A percentile compares a stretch with the other conserved stretches of the same genome.
Conservation (phyloP, 163 green algal genomes). For the Chlorella variabilis region DNA sequence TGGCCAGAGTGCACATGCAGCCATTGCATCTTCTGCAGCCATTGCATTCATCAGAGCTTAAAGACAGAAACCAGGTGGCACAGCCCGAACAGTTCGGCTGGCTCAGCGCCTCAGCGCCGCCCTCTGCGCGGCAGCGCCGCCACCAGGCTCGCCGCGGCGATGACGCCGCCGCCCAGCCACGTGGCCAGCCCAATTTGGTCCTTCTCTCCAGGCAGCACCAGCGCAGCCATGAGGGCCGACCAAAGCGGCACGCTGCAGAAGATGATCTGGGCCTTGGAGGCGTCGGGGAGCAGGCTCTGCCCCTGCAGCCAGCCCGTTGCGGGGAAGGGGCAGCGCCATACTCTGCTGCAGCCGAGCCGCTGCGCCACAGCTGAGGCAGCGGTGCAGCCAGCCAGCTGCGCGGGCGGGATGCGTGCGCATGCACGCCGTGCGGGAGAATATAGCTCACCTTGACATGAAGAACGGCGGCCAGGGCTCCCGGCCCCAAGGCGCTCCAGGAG, state of each 20-base stretch:
- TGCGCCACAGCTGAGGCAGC: no score
- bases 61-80: no score
- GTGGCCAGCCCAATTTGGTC: conserved; percentile 48
- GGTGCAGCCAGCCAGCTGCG: no score
- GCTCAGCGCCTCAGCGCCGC: background rate
- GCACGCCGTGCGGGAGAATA: no score
- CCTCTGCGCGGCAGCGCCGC: conserved; percentile 13
- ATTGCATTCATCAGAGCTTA: no score
- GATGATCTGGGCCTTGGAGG: conserved; percentile 64
- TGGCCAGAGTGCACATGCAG: no score
- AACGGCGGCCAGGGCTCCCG: conserved; percentile 25
- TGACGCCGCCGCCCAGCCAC: conserved; percentile 51
- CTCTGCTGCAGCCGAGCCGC: no score
- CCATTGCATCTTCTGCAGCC: no score
- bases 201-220: conserved; percentile 56
- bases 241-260: conserved; percentile 66
- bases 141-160: conserved; percentile 32
- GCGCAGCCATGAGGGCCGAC: conserved; percentile 57
- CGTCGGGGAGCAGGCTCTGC: conserved; percentile 49
- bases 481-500: conserved; percentile 19
- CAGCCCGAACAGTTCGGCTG: no score
- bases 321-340: no score
- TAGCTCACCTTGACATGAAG: conserved; percentile 36
- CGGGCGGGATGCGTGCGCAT: no score
- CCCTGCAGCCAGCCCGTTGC: conserved; percentile 20